phyloP scores from a whole-genome alignment of 768 basidiomycete genomes.

The Harrya chromipes region DNA sequence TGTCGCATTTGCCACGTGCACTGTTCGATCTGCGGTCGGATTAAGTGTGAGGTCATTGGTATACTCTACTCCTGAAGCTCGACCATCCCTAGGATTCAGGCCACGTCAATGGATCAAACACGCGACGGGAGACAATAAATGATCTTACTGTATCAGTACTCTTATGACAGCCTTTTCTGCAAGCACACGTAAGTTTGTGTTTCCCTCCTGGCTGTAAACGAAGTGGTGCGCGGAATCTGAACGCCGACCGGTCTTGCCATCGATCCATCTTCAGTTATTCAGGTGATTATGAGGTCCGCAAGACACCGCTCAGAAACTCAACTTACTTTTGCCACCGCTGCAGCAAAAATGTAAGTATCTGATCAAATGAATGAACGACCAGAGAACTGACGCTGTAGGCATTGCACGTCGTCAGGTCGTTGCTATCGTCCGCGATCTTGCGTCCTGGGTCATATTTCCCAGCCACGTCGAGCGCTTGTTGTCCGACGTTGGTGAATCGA shows the following conservation, averaged over 20 bases:
- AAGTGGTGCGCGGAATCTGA: conserved; percentile 55
- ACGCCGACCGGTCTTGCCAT: conserved; percentile 47
- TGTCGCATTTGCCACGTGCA: conserved; percentile 34
- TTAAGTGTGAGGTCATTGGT: conserved; percentile 29
- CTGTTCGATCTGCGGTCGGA: conserved; percentile 23
- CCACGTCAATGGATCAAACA: background rate
- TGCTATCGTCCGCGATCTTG: conserved; percentile 41
- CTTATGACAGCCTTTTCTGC: conserved; percentile 43
- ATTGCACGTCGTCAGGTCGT: conserved; percentile 42
- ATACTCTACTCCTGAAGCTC: conserved; percentile 51
- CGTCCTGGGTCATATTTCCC: conserved; percentile 46
- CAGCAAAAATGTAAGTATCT: background rate
- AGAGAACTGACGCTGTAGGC: conserved; percentile 44
- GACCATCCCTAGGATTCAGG: conserved; percentile 19
- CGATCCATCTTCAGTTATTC: conserved; percentile 46
- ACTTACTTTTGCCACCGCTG: conserved; percentile 56
- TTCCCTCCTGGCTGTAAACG: conserved; percentile 45
- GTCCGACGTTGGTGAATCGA: conserved; percentile 38
- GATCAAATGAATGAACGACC: background rate
- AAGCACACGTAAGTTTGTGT: conserved; percentile 42
- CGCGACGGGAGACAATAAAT: background rate
- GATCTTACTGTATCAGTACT: conserved; percentile 46
- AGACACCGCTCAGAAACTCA: background rate
- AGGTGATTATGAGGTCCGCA: background rate
- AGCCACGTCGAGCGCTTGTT: conserved; percentile 47